phyloP scores from a whole-genome alignment of 192 early-diverging fungal species.

The Paraglomus brasilianum region DNA sequence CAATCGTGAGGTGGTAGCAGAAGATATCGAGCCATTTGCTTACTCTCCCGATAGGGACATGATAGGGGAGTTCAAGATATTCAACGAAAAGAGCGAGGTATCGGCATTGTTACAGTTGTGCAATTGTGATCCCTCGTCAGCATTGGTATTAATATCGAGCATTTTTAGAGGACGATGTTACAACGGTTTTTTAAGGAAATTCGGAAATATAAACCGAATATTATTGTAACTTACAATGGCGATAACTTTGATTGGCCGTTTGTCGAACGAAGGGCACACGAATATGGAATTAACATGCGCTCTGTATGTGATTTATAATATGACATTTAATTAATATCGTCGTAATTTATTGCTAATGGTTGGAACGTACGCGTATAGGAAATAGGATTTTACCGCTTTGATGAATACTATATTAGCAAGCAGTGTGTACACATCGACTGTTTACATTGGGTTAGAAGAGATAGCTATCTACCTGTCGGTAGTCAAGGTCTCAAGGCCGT shows the following conservation, averaged over 20 bases:
- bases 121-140: constrained; percentile 15
- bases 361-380: constrained; percentile 48
- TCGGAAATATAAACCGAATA: constrained; percentile 73
- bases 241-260: constrained; percentile 99
- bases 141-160: neutral
- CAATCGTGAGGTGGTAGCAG: constrained; percentile 91
- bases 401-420: constrained; percentile 84
- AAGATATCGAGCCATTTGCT: constrained; percentile 97
- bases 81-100: constrained; percentile 92
- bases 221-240: constrained; percentile 98
- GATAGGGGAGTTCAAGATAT: constrained; percentile 92
- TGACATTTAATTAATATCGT: neutral
- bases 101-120: neutral
- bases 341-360: neutral
- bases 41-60: constrained; percentile 97
- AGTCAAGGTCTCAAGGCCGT: constrained; percentile 97
- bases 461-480: constrained; percentile 95
- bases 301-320: constrained; percentile 44
- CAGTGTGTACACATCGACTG: constrained; percentile 95
- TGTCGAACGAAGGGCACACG: constrained; percentile 78
- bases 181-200: constrained; percentile 91
- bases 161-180: neutral
- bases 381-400: constrained; percentile 75
- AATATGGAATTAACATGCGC: constrained; percentile 84
- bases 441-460: constrained; percentile 97